These are phyloP conservation scores for Neonectria neomacrospora DNA, from an alignment of 2,329 filamentous ascomycete genomes.

Conservation along the genomic window DNA sequence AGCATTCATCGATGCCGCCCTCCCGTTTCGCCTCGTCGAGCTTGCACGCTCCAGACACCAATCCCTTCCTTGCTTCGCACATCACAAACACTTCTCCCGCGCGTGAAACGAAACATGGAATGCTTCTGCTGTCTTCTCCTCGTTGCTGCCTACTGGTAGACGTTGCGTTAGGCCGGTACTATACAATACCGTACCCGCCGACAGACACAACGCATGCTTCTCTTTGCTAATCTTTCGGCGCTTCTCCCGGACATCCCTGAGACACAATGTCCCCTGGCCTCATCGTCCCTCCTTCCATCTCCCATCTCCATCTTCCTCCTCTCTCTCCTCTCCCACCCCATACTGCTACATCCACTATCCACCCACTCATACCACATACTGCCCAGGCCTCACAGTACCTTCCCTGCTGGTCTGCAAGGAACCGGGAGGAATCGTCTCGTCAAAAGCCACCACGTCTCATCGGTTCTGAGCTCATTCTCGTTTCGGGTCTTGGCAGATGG, in stretches of 20 bases:
- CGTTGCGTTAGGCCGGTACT: slow-evolving; percentile 3
- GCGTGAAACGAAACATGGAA: slow-evolving; percentile 24
- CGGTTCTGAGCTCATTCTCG: not conserved
- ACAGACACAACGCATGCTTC: slow-evolving; percentile 3
- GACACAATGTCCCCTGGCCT: not conserved
- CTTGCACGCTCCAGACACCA: not conserved
- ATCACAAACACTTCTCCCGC: slow-evolving; percentile 9
- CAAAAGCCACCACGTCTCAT: slow-evolving; percentile 15
- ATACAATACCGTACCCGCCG: slow-evolving; percentile 7
- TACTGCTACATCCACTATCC: slow-evolving; percentile 12
- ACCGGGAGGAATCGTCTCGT: slow-evolving; percentile 8
- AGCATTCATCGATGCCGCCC: slow-evolving; percentile 8
- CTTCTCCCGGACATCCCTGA: slow-evolving; percentile 2
- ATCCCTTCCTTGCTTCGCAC: slow-evolving; percentile 8
- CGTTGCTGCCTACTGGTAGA: slow-evolving; percentile 6
- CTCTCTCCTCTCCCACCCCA: slow-evolving; percentile 2
- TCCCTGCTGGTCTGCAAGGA: not conserved
- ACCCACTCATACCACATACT: slow-evolving; percentile 27
- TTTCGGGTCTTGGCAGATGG: not conserved
- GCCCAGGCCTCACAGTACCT: slow-evolving; percentile 23
- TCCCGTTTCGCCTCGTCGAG: slow-evolving; percentile 10
- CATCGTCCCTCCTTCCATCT: slow-evolving; percentile 10
- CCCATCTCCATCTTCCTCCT: not conserved
- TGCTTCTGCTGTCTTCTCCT: slow-evolving; percentile 7
- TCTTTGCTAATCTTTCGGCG: not conserved